phyloP scores from a whole-genome alignment of 768 basidiomycete genomes.

The Clavulina sp. region DNA sequence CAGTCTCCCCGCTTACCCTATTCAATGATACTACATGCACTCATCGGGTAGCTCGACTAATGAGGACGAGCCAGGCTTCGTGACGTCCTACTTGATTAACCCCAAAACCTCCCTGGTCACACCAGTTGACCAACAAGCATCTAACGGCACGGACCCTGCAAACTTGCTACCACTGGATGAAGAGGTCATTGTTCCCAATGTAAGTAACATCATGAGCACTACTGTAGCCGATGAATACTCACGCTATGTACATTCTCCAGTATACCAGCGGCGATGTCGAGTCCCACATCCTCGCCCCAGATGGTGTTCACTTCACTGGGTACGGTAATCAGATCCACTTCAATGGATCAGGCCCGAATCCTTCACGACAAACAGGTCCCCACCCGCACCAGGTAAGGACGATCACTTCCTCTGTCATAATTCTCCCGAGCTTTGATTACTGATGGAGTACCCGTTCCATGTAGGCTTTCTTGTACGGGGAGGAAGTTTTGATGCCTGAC shows the following conservation, averaged over 20 bases:
- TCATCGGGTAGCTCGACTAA: background rate
- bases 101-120: background rate
- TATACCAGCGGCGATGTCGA: background rate
- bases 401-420: background rate
- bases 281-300: background rate
- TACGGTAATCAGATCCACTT: constrained; percentile 2
- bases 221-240: background rate
- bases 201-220: constrained; percentile 4
- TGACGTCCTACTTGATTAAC: constrained; percentile 4
- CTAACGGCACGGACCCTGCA: background rate
- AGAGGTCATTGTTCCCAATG: constrained; percentile 8
- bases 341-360: constrained; percentile 8
- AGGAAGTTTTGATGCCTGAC: constrained; percentile 6
- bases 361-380: constrained; percentile 5
- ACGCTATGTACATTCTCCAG: constrained; percentile 1
- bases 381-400: constrained; percentile 11
- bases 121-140: background rate
- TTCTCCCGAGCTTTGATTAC: background rate
- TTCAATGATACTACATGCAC: no score
- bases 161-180: constrained; percentile 6
- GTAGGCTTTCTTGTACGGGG: constrained; percentile 1
- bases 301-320: background rate
- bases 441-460: background rate
- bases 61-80: background rate
- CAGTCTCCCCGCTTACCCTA: background rate